A percentile compares a stretch with the other conserved stretches of the same genome.
Evolutionary conservation across 208 protist species (phyloP).

Genomic region (Acanthamoeba polyphaga): DNA sequence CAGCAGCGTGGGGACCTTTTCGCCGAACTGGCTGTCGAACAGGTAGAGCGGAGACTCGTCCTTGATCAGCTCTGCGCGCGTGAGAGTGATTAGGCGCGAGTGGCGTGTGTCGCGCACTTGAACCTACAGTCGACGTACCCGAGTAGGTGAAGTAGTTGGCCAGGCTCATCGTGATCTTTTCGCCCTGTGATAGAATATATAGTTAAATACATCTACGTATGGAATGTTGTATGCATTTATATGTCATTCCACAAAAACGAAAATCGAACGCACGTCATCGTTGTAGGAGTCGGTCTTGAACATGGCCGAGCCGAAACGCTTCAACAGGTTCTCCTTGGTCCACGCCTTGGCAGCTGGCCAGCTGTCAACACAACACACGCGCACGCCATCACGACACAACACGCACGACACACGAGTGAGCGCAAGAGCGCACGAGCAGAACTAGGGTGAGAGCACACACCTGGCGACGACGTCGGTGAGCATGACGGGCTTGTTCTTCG

Average conservation of each 20-base stretch:
- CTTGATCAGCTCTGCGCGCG: neutral
- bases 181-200: neutral
- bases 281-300: conserved; percentile 72
- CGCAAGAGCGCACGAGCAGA: neutral
- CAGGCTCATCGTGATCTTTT: conserved; percentile 76
- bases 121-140: neutral
- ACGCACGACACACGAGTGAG: neutral
- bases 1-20: conserved; percentile 72
- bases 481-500: conserved; percentile 81
- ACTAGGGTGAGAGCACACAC: neutral
- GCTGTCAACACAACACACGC: neutral
- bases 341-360: conserved; percentile 76
- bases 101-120: neutral
- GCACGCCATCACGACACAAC: neutral
- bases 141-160: conserved; percentile 78
- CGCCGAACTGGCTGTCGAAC: conserved; percentile 83
- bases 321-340: conserved; percentile 75
- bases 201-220: too few relatives aligned
- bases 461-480: conserved; percentile 71
- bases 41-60: conserved; percentile 83
- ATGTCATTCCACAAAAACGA: too few relatives aligned
- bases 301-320: conserved; percentile 52
- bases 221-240: too few relatives aligned
- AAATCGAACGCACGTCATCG: neutral
- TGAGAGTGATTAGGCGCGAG: too few relatives aligned